Percentiles rank a stretch among this genome's conserved stretches.
phyloP scores from a whole-genome alignment of 805 yeast species.

The Peterozyma xylosa region DNA sequence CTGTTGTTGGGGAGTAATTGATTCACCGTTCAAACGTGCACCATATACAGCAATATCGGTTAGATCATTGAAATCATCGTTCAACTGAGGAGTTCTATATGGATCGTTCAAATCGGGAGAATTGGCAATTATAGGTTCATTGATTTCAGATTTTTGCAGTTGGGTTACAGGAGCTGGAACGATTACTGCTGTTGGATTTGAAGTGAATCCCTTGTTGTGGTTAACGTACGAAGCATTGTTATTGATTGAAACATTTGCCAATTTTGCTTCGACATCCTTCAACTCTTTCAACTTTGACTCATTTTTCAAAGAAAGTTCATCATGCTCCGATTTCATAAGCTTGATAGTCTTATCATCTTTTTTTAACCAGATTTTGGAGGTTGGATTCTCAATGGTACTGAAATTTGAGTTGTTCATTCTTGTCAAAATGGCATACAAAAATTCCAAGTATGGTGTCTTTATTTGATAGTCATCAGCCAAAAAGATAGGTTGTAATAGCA shows the following conservation, averaged over 20 bases:
- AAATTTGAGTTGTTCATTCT: slow-evolving; percentile 47
- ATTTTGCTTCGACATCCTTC: not conserved
- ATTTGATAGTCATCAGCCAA: slow-evolving; percentile 84
- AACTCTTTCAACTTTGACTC: not conserved
- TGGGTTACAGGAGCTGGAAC: not conserved
- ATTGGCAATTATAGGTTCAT: not conserved
- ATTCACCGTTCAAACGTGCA: slow-evolving; percentile 10
- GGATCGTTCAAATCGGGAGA: not conserved
- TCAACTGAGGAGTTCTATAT: slow-evolving; percentile 5
- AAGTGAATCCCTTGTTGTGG: not conserved
- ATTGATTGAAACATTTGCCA: not conserved
- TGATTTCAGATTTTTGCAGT: not conserved
- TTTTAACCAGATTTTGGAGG: slow-evolving; percentile 24
- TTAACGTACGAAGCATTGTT: not conserved
- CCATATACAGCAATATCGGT: slow-evolving; percentile 11
- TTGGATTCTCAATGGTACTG: slow-evolving; percentile 23
- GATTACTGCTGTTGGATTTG: not conserved
- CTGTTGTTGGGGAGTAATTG: slow-evolving; percentile 2
- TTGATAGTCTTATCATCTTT: slow-evolving; percentile 21
- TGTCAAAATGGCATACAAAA: slow-evolving; percentile 70
- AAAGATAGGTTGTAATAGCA: slow-evolving; percentile 78
- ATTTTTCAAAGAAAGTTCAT: slow-evolving; percentile 9
- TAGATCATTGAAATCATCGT: slow-evolving; percentile 7
- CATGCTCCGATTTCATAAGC: slow-evolving; percentile 18
- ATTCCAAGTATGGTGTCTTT: slow-evolving; percentile 86